Percentiles rank a stretch among this genome's conserved stretches.
Conservation (phyloP, 805 yeast genomes). For the Ogataea ganodermae region DNA sequence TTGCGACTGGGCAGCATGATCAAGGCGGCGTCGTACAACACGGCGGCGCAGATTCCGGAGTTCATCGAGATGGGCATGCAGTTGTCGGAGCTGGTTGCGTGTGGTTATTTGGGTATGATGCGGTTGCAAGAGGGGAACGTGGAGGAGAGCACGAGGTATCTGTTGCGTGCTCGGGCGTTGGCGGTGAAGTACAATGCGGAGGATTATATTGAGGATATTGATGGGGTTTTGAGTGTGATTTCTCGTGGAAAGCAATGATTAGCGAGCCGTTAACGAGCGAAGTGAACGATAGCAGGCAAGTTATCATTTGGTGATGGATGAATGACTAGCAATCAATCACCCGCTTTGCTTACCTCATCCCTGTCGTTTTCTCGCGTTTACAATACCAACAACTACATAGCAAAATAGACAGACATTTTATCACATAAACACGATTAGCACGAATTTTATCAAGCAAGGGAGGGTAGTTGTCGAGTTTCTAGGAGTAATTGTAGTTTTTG, state of each 20-base stretch:
- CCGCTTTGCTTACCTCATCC: too few relatives aligned
- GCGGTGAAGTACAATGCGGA: slow-evolving; percentile 21
- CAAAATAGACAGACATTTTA: too few relatives aligned
- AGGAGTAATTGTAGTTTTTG: too few relatives aligned
- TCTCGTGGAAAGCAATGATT: too few relatives aligned
- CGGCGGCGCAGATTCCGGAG: slow-evolving; percentile 16
- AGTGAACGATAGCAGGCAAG: too few relatives aligned
- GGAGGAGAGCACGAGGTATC: slow-evolving; percentile 16
- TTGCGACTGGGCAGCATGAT: slow-evolving; percentile 15
- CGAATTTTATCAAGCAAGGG: too few relatives aligned
- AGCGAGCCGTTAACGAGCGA: too few relatives aligned
- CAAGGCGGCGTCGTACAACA: slow-evolving; percentile 14
- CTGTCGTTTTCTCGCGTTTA: too few relatives aligned
- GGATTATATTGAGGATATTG: slow-evolving; percentile 21
- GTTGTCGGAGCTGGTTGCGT: slow-evolving; percentile 21
- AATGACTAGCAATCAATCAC: background rate
- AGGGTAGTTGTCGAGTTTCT: too few relatives aligned
- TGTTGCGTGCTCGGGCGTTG: slow-evolving; percentile 20
- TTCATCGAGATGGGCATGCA: slow-evolving; percentile 18
- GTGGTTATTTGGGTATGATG: slow-evolving; percentile 22
- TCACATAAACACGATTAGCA: too few relatives aligned
- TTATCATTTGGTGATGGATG: background rate
- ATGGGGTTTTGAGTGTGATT: slow-evolving; percentile 13
- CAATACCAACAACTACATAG: too few relatives aligned
- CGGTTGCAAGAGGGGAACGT: slow-evolving; percentile 11